Conservation (phyloP, 129 eudicot genomes). For the Pittosporum tobira region DNA sequence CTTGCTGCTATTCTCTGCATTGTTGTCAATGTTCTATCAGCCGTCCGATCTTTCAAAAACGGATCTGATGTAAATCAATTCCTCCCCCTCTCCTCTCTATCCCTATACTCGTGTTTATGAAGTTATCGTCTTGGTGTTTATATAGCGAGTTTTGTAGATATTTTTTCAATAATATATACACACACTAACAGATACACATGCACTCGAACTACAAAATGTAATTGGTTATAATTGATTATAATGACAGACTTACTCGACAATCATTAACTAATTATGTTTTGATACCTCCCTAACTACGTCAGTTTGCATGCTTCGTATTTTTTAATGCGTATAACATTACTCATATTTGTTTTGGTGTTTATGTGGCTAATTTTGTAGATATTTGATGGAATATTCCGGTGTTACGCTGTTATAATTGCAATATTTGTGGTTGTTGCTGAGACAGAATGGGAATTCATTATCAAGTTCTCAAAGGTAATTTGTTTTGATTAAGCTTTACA, state of each 20-base stretch:
- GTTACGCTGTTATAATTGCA: constrained; percentile 75
- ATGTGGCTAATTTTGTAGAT: constrained; percentile 32
- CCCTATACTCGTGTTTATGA: too few species aligned
- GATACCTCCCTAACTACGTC: too few species aligned
- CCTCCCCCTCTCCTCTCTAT: background rate
- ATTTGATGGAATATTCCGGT: constrained; percentile 88
- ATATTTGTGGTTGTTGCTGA: constrained; percentile 65
- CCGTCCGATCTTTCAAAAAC: constrained; percentile 62
- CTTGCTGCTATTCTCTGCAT: constrained; percentile 71
- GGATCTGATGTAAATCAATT: constrained; percentile 46
- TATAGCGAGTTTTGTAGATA: constrained; percentile 32
- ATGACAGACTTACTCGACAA: too few species aligned
- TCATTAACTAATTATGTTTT: too few species aligned
- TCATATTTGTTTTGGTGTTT: background rate
- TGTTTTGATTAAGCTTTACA: background rate
- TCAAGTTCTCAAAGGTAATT: constrained; percentile 65
- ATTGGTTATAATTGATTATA: too few species aligned
- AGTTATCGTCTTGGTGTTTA: background rate
- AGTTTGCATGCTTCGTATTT: too few species aligned
- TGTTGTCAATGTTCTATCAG: constrained; percentile 63
- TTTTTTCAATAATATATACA: constrained; percentile 21
- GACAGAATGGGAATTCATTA: constrained; percentile 79
- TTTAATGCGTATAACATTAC: too few species aligned
- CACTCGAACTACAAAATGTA: background rate
- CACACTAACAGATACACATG: background rate